Conservation (phyloP, 176 grass and related monocot genomes). For the sorghum (Sorghum bicolor) region Sorghum_bicolor_NCBIv3 NC_012872.2:64173501-64174000, state of each 20-base stretch:
- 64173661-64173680: slow-evolving; percentile 8
- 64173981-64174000: neutral
- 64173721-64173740: slow-evolving; percentile 2
- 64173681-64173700: slow-evolving; percentile 27
- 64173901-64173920: neutral
- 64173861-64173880: slow-evolving; percentile 1
- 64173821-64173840: slow-evolving; percentile 46
- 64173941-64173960: slow-evolving; percentile 34
- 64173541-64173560: neutral
- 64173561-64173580: slow-evolving; percentile 37
- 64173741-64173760: slow-evolving; percentile 25
- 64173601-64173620: slow-evolving; percentile 47
- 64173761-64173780: slow-evolving; percentile 29
- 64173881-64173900: neutral
- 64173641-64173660: slow-evolving; percentile 39
- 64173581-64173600: slow-evolving; percentile 34
- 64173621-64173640: slow-evolving; percentile 1
- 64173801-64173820: slow-evolving; percentile 46
- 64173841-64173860: slow-evolving; percentile 46
- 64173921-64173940: slow-evolving; percentile 33
- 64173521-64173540: slow-evolving; percentile 36
- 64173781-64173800: slow-evolving; percentile 31
- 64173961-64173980: slow-evolving; percentile 14
- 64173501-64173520: slow-evolving; percentile 10
- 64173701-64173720: slow-evolving; percentile 34